phyloP scores from a whole-genome alignment of 129 eudicot genomes.

The Heracleum sosnowskyi region DNA sequence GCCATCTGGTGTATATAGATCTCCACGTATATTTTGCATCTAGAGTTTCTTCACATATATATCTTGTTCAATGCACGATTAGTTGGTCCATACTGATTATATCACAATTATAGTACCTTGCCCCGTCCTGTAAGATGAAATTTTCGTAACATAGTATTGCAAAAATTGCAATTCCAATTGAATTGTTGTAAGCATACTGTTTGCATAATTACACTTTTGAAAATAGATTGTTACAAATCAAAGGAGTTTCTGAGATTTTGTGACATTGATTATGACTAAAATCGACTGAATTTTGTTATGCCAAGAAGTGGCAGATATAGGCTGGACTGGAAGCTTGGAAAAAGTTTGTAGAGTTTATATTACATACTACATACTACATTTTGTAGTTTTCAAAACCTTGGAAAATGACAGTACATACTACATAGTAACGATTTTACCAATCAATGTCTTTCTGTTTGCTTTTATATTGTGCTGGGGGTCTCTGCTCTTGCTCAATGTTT shows the following conservation, averaged over 20 bases:
- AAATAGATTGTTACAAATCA: neutral
- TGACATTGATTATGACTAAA: neutral
- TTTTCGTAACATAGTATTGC: neutral
- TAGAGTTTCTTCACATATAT: neutral
- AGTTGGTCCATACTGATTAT: neutral
- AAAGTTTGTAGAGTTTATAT: neutral
- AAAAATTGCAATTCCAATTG: neutral
- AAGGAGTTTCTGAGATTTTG: neutral
- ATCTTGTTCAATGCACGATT: neutral
- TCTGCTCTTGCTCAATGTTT: too few relatives aligned
- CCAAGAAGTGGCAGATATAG: neutral
- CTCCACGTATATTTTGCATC: neutral
- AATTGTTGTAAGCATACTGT: neutral
- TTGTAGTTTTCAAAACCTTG: neutral
- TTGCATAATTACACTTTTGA: neutral
- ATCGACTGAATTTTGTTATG: neutral
- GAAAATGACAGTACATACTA: neutral
- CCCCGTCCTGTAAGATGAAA: neutral
- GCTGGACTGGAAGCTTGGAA: neutral
- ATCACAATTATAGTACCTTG: neutral
- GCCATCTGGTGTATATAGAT: neutral
- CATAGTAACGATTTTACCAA: neutral
- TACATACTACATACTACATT: too few relatives aligned
- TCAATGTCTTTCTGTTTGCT: neutral
- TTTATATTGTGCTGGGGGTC: neutral